Evolutionary conservation across 1,284 basidiomycete species (phyloP), one percentile per base, ranked within the genome.

Genomic region (Melampsora americana): DNA sequence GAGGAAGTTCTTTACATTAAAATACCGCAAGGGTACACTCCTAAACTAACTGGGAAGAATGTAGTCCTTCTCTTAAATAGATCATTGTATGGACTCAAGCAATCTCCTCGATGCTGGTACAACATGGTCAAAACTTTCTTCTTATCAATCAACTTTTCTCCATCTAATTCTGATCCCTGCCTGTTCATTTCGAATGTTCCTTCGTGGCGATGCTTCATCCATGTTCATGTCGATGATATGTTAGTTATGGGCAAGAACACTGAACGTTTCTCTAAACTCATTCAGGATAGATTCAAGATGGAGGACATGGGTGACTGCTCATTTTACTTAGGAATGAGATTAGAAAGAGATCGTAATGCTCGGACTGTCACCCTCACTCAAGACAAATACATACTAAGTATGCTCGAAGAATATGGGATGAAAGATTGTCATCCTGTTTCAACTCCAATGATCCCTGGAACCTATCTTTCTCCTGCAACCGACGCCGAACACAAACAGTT

Each of bases 91-190:
- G 66, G 66, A 2, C 44, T 67, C 7, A 67, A 67, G 23, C 66
- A 67, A 18, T 39, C 66, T 1, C 66, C 66, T 50, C 6, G 66
- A 2, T 39, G 39, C 44, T 67, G 66, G 66, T 67, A 67, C 28
- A 7, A 12, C 1, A 30, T 39, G 20, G 46, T 69, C 53, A 69
- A 60, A 11, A 23, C 30, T 2, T 69, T 69, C 53, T 67, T 48
- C 28, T 18, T 26, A 5, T 67, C 44, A 16, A 67, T 67, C 23
- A 50, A 67, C 23, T 67, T 67, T 23, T 18, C 7, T 28, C 39
- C 66, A 3, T 67, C 39, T 20, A 11, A n/a, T 26, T 30, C 46
- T 1, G 66, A 67, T 42, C 23, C 66, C 23, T 67, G 32, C 26
- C 23, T 48, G 6, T 67, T 67, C 66, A 67, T 48, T 5, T 53